Conservation (phyloP, 331 rosid genomes). For the Dryas integrifolia region DNA sequence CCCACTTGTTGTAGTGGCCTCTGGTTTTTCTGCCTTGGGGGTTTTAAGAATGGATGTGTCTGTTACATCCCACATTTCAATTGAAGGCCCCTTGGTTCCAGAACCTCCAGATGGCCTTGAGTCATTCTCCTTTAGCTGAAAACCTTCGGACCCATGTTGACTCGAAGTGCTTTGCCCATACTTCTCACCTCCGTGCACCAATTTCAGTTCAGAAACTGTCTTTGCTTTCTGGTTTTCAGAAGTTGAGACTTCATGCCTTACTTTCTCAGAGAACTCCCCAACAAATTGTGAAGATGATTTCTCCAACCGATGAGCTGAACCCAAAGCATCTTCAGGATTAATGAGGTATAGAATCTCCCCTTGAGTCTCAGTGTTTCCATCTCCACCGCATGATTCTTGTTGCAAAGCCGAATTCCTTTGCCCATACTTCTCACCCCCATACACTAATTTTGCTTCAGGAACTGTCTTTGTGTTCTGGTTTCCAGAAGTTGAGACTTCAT, state of each 20-base stretch:
- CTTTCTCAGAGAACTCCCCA: slow-evolving; percentile 62
- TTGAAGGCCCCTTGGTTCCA: slow-evolving; percentile 72
- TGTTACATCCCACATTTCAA: slow-evolving; percentile 71
- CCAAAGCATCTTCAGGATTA: slow-evolving; percentile 60
- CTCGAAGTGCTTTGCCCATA: slow-evolving; percentile 24
- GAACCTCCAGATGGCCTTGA: slow-evolving; percentile 54
- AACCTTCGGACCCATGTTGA: slow-evolving; percentile 34
- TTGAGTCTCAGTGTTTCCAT: slow-evolving; percentile 25
- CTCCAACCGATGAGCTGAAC: slow-evolving; percentile 61
- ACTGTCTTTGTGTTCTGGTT: slow-evolving; percentile 35
- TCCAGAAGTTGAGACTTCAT: slow-evolving; percentile 52
- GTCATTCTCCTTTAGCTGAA: slow-evolving; percentile 39
- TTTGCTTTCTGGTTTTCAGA: slow-evolving; percentile 44
- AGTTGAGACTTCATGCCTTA: slow-evolving; percentile 51
- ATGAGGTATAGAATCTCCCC: slow-evolving; percentile 31
- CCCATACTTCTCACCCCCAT: slow-evolving; percentile 38
- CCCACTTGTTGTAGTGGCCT: slow-evolving; percentile 37
- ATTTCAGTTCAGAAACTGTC: slow-evolving; percentile 33
- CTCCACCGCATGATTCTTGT: slow-evolving; percentile 24
- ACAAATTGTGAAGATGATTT: slow-evolving; percentile 62
- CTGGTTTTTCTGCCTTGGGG: slow-evolving; percentile 42
- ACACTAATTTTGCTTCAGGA: slow-evolving; percentile 31
- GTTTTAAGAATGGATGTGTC: slow-evolving; percentile 43
- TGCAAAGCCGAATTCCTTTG: slow-evolving; percentile 19
- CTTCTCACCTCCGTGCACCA: slow-evolving; percentile 39